Conservation (phyloP, 352 stramenopile species). For the Phytopythium kandeliae region DNA sequence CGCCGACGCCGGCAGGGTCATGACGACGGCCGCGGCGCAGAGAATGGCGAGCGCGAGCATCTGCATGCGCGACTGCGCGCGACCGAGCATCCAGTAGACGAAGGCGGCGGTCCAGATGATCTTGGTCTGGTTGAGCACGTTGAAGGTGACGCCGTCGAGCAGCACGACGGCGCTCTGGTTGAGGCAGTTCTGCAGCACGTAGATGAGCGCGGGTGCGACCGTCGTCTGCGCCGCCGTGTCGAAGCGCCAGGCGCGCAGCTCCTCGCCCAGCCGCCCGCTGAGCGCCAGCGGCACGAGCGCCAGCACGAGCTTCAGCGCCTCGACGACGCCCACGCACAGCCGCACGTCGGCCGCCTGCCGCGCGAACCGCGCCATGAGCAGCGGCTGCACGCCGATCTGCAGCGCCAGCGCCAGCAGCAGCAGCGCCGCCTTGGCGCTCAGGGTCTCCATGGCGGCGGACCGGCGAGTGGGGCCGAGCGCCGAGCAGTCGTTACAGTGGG, state of each 20-base stretch:
- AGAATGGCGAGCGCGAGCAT: constrained; percentile 64
- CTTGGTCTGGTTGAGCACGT: constrained; percentile 86
- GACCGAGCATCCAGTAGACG: constrained; percentile 72
- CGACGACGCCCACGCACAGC: constrained; percentile 71
- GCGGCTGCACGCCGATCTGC: constrained; percentile 72
- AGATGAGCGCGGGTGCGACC: constrained; percentile 67
- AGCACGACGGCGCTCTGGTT: constrained; percentile 74
- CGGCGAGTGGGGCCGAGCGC: too few relatives aligned
- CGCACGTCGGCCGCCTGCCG: constrained; percentile 48
- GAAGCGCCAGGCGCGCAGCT: constrained; percentile 67
- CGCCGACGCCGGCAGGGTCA: constrained; percentile 35
- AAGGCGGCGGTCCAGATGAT: constrained; percentile 84
- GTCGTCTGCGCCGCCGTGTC: constrained; percentile 56
- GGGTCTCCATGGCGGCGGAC: neutral
- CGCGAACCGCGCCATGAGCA: constrained; percentile 75
- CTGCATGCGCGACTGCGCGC: constrained; percentile 64
- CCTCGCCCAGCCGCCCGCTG: constrained; percentile 31
- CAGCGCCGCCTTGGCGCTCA: constrained; percentile 45
- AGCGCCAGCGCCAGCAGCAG: constrained; percentile 50
- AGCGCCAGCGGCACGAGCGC: constrained; percentile 54
- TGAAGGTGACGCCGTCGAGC: constrained; percentile 80
- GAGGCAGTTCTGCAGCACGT: constrained; percentile 79
- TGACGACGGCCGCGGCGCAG: constrained; percentile 66
- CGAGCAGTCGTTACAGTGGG: too few relatives aligned
- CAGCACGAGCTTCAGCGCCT: constrained; percentile 66